Percentiles rank a stretch among this genome's conserved stretches.
Conservation (phyloP, 495 filamentous ascomycete species). For the Hypoxylon crocopeplum region DNA sequence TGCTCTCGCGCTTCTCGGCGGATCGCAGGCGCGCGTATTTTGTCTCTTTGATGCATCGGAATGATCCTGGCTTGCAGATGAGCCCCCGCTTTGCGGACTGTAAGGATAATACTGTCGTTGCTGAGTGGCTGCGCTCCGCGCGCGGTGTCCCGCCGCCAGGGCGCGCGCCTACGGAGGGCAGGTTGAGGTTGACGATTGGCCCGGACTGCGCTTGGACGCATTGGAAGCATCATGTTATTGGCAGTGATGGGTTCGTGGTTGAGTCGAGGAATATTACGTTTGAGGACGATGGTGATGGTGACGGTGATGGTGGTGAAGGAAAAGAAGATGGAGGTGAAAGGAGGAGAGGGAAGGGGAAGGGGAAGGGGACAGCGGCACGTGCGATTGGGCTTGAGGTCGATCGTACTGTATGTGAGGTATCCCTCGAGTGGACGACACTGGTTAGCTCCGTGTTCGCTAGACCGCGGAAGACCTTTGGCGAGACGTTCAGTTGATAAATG, state of each 20-base stretch:
- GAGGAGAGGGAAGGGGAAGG: not conserved
- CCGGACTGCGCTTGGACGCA: conserved; percentile 20
- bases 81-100: conserved; percentile 14
- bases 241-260: conserved; percentile 18
- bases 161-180: conserved; percentile 6
- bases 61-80: conserved; percentile 5
- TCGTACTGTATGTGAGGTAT: conserved; percentile 20
- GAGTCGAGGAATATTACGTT: conserved; percentile 16
- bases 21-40: conserved; percentile 22
- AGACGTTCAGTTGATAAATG: not conserved
- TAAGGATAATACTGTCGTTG: conserved; percentile 19
- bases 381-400: conserved; percentile 27
- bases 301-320: not conserved
- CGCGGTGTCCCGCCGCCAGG: conserved; percentile 20
- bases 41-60: conserved; percentile 5
- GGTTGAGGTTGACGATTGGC: conserved; percentile 10
- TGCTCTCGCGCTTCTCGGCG: conserved; percentile 16
- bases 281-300: conserved; percentile 1
- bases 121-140: conserved; percentile 24
- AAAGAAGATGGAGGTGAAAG: not conserved
- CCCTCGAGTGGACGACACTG: conserved; percentile 19
- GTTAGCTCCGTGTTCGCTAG: conserved; percentile 22
- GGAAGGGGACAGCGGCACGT: not conserved
- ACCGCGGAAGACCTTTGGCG: conserved; percentile 10
- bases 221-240: conserved; percentile 27